Conservation (phyloP, 495 filamentous ascomycete genomes). For the Margaritispora aquatica region DNA sequence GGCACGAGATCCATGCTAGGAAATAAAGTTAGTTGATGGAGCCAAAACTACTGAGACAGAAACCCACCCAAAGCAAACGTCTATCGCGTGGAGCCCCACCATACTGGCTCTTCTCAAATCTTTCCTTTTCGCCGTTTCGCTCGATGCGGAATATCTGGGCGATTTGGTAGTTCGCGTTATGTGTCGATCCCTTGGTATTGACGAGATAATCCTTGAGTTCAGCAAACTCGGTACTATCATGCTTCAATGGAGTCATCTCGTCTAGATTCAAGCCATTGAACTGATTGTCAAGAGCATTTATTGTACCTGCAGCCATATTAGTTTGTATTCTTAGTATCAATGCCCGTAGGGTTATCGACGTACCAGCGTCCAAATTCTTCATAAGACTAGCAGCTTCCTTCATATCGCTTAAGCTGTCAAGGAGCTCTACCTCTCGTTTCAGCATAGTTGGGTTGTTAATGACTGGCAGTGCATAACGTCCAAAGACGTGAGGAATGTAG, state of each 20-base stretch:
- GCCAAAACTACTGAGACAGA: background rate
- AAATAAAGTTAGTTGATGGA: background rate
- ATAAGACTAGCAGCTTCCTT: slow-evolving; percentile 69
- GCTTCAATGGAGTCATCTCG: slow-evolving; percentile 67
- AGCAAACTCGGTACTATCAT: slow-evolving; percentile 51
- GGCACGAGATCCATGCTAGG: slow-evolving; percentile 59
- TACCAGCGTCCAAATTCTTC: slow-evolving; percentile 33
- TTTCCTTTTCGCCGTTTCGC: slow-evolving; percentile 63
- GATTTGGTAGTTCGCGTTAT: slow-evolving; percentile 52
- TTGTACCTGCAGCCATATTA: slow-evolving; percentile 36
- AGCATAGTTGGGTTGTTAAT: slow-evolving; percentile 48
- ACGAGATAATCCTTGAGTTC: slow-evolving; percentile 60
- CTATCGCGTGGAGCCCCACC: slow-evolving; percentile 37
- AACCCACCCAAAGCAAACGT: slow-evolving; percentile 64
- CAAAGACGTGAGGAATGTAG: slow-evolving; percentile 76
- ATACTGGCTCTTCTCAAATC: slow-evolving; percentile 47
- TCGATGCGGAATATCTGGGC: slow-evolving; percentile 78
- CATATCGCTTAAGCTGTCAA: slow-evolving; percentile 77
- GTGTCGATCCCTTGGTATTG: slow-evolving; percentile 55
- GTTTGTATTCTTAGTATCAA: background rate
- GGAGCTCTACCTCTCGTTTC: slow-evolving; percentile 67
- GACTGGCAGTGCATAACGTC: slow-evolving; percentile 62
- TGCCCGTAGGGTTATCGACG: background rate
- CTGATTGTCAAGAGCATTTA: slow-evolving; percentile 63
- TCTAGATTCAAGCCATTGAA: slow-evolving; percentile 63